Conservation (phyloP, 148 eudicot genomes). For the Camellia lanceoleosa region DNA sequence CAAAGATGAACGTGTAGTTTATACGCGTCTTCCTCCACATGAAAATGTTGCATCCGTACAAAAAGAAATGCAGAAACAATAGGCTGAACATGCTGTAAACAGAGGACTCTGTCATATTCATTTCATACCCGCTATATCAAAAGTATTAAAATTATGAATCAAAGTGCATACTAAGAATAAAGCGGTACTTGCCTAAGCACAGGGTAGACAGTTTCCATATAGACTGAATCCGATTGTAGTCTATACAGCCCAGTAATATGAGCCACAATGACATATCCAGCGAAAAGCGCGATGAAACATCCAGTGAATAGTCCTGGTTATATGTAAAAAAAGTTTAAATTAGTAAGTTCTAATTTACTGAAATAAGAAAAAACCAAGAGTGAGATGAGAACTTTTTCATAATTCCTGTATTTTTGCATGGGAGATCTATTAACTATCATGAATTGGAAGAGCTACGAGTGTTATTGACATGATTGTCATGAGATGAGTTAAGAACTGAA, state of each 20-base stretch:
- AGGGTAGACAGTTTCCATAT: slow-evolving; percentile 98
- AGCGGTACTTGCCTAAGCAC: slow-evolving; percentile 68
- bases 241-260: slow-evolving; percentile 75
- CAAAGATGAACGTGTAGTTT: slow-evolving; percentile 89
- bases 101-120: neutral
- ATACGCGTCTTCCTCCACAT: slow-evolving; percentile 84
- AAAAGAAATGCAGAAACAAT: slow-evolving; percentile 77
- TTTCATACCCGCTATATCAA: too few species aligned
- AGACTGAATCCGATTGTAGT: slow-evolving; percentile 53
- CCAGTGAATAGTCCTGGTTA: slow-evolving; percentile 76
- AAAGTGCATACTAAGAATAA: neutral
- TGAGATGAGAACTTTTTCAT: too few species aligned
- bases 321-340: neutral
- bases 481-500: too few species aligned
- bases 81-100: slow-evolving; percentile 87
- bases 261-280: slow-evolving; percentile 89
- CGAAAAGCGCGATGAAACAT: slow-evolving; percentile 73
- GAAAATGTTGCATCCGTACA: slow-evolving; percentile 94
- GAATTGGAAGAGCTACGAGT: neutral
- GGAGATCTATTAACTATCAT: neutral
- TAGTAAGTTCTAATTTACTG: neutral
- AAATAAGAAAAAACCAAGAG: neutral
- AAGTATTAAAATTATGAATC: neutral
- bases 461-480: too few species aligned
- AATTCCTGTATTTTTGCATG: too few species aligned